These are phyloP conservation scores for Pyrenophora teres DNA, from an alignment of 2,329 filamentous ascomycete genomes.

Conservation along the genomic window DNA sequence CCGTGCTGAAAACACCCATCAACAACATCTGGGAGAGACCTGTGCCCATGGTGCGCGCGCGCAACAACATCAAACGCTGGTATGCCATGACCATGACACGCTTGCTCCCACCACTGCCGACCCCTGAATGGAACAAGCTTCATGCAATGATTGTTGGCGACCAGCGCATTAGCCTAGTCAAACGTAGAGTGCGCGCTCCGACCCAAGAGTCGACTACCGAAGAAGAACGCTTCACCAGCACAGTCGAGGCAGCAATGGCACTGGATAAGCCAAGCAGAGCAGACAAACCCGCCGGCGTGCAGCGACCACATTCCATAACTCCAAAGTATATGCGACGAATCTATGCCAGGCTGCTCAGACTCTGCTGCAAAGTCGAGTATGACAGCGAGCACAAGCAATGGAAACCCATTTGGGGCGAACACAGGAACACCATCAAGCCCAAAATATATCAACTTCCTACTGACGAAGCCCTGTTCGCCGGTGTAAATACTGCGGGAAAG, in stretches of 20 bases:
- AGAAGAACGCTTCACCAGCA: constrained; percentile 6
- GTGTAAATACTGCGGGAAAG: constrained; percentile 31
- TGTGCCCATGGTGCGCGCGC: constrained; percentile 52
- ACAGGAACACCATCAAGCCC: constrained; percentile 13
- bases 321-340: constrained; percentile 53
- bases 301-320: constrained; percentile 47
- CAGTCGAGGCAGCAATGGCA: constrained; percentile 25
- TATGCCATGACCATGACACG: constrained; percentile 51
- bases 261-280: constrained; percentile 35
- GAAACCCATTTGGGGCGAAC: constrained; percentile 33
- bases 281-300: constrained; percentile 26
- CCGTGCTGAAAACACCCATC: constrained; percentile 45
- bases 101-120: constrained; percentile 53
- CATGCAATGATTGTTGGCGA: constrained; percentile 46
- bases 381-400: constrained; percentile 36
- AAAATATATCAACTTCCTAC: constrained; percentile 22
- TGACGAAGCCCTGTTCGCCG: constrained; percentile 34
- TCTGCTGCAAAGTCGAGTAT: constrained; percentile 51
- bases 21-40: constrained; percentile 54
- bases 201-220: not conserved
- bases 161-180: constrained; percentile 30
- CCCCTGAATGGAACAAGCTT: constrained; percentile 51
- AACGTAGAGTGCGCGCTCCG: constrained; percentile 23
- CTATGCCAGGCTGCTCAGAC: constrained; percentile 49
- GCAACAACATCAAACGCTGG: constrained; percentile 51